Evolutionary conservation across 805 yeast species (phyloP).

Genomic region (Metschnikowia koreensis): DNA sequence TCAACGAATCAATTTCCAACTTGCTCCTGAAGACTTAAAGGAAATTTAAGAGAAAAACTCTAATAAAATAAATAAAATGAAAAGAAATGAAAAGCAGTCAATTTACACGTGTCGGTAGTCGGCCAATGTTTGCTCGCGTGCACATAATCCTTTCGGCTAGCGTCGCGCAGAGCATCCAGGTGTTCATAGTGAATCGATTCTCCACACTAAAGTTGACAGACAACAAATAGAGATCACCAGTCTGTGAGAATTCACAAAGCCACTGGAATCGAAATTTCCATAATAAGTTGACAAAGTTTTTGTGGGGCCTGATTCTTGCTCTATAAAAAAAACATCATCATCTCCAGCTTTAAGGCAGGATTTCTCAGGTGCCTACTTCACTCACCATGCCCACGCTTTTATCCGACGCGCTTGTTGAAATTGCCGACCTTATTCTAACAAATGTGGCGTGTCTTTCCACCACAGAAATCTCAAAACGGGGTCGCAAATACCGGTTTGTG

Average conservation of each 20-base stretch:
- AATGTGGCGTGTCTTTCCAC: constrained; percentile 33
- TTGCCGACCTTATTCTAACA: constrained; percentile 36
- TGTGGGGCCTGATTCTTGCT: no score
- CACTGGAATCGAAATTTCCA: neutral
- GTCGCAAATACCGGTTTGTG: constrained; percentile 48
- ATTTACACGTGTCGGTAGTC: no score
- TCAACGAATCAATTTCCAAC: no score
- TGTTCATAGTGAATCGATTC: neutral
- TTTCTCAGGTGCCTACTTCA: neutral
- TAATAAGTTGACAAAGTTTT: neutral
- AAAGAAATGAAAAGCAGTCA: no score
- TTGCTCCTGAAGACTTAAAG: no score
- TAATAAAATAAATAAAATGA: no score
- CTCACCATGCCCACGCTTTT: constrained; percentile 3
- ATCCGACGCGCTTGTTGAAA: constrained; percentile 36
- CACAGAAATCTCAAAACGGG: constrained; percentile 41
- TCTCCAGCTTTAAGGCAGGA: no score
- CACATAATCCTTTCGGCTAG: neutral
- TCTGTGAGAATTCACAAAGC: neutral
- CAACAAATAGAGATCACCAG: neutral
- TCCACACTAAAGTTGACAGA: neutral
- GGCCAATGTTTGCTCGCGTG: neutral
- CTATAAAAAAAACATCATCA: no score
- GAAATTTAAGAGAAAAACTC: no score
- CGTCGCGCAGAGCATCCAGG: neutral